phyloP scores from a whole-genome alignment of 805 yeast genomes.

The Suhomyces tanzawaensis region DNA sequence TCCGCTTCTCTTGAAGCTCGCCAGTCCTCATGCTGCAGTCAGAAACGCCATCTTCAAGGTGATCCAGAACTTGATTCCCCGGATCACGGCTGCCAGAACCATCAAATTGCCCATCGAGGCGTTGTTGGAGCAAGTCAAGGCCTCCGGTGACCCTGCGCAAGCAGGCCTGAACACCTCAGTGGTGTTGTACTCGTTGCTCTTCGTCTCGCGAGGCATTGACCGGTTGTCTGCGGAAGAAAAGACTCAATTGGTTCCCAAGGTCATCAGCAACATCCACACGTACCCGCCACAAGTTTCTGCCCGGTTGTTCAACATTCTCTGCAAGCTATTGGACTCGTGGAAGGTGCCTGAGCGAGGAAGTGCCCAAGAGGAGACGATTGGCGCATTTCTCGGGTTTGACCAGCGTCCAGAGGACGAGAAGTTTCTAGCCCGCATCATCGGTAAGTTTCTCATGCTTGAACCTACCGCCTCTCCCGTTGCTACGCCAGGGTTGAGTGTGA shows the following conservation, averaged over 20 bases:
- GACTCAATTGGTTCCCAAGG: constrained; percentile 43
- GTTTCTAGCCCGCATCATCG: constrained; percentile 47
- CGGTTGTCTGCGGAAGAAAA: constrained; percentile 43
- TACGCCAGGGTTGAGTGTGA: constrained; percentile 63
- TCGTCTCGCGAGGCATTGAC: constrained; percentile 66
- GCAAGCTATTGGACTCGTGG: constrained; percentile 52
- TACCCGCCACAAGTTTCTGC: constrained; percentile 43
- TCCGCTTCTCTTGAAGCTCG: constrained; percentile 75
- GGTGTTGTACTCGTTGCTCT: constrained; percentile 59
- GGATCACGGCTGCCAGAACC: constrained; percentile 54
- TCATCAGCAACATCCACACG: constrained; percentile 46
- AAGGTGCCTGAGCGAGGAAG: constrained; percentile 48
- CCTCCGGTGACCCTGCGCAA: constrained; percentile 46
- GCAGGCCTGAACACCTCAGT: constrained; percentile 48
- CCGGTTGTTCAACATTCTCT: constrained; percentile 58
- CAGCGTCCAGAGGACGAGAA: constrained; percentile 36
- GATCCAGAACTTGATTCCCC: constrained; percentile 63
- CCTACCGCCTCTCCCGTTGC: constrained; percentile 35
- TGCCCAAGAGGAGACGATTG: constrained; percentile 36
- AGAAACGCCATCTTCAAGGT: constrained; percentile 65
- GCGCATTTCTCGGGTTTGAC: constrained; percentile 35
- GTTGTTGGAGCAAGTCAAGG: constrained; percentile 60
- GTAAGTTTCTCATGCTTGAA: constrained; percentile 55
- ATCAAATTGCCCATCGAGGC: constrained; percentile 64
- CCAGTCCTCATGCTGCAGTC: constrained; percentile 66